phyloP scores from a whole-genome alignment of 805 yeast genomes.

The Teunomyces kruisii region DNA sequence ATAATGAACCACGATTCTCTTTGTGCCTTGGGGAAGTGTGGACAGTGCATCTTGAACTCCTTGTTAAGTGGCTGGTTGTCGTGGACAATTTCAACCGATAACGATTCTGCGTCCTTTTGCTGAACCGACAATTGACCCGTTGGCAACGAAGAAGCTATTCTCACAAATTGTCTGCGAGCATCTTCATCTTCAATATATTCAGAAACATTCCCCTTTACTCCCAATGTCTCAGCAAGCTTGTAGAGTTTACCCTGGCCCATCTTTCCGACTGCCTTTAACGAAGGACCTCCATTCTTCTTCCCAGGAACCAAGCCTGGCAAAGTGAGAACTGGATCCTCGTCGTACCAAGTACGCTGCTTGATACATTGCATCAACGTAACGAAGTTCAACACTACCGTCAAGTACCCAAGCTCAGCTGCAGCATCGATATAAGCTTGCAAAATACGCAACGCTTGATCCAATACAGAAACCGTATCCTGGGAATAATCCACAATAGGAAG shows the following conservation, averaged over 20 bases:
- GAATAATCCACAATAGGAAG: conserved; percentile 93
- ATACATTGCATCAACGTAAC: conserved; percentile 78
- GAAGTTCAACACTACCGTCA: conserved; percentile 58
- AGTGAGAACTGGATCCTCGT: conserved; percentile 62
- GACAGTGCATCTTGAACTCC: conserved; percentile 70
- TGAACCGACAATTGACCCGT: conserved; percentile 46
- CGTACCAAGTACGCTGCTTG: conserved; percentile 87
- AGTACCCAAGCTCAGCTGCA: conserved; percentile 78
- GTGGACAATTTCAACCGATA: conserved; percentile 54
- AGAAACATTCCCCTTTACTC: conserved; percentile 33
- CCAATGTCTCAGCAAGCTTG: conserved; percentile 36
- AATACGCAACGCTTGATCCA: conserved; percentile 93
- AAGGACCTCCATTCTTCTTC: conserved; percentile 10
- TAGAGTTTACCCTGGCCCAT: conserved; percentile 33
- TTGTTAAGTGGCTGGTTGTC: conserved; percentile 47
- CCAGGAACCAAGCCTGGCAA: conserved; percentile 48
- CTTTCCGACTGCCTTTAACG: conserved; percentile 44
- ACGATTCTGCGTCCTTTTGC: conserved; percentile 33
- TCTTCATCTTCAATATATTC: conserved; percentile 16
- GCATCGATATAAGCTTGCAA: conserved; percentile 91
- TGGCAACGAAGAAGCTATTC: conserved; percentile 60
- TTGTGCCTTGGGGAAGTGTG: conserved; percentile 85
- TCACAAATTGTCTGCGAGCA: conserved; percentile 46
- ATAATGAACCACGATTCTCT: conserved; percentile 92
- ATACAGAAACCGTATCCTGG: conserved; percentile 89